phyloP scores from a whole-genome alignment of 2,329 filamentous ascomycete genomes.

The Fusarium pseudonygamai region DNA sequence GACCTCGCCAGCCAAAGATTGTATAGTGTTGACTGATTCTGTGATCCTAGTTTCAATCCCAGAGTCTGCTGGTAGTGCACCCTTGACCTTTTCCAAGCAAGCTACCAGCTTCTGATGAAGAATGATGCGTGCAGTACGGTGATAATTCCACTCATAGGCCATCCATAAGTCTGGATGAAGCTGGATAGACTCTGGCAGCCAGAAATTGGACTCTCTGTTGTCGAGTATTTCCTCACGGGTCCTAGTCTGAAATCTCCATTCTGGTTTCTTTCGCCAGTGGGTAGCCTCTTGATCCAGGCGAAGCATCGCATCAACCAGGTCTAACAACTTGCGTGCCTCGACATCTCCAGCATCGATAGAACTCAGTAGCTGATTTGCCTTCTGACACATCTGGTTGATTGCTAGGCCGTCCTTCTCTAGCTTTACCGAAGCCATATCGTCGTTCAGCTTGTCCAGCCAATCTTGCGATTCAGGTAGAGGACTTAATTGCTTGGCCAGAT shows the following conservation, averaged over 20 bases:
- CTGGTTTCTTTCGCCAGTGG: conserved; percentile 45
- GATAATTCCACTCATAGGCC: conserved; percentile 55
- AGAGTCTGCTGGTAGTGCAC: not conserved
- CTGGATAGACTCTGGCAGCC: conserved; percentile 43
- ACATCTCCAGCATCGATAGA: conserved; percentile 4
- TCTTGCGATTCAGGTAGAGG: conserved; percentile 43
- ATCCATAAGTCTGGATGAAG: conserved; percentile 53
- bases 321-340: conserved; percentile 14
- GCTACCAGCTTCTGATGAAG: conserved; percentile 48
- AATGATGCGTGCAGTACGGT: conserved; percentile 50
- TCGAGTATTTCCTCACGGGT: conserved; percentile 28
- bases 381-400: conserved; percentile 41
- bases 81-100: conserved; percentile 36
- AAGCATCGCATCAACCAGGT: conserved; percentile 45
- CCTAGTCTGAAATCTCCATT: conserved; percentile 48
- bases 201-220: not conserved
- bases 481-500: conserved; percentile 45
- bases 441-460: conserved; percentile 47
- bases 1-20: conserved; percentile 45
- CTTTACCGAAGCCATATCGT: conserved; percentile 28
- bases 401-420: conserved; percentile 30
- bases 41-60: not conserved
- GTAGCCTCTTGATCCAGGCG: conserved; percentile 44
- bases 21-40: conserved; percentile 30
- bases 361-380: conserved; percentile 43